Evolutionary conservation across 2,329 filamentous ascomycete genomes (phyloP).

Genomic region (Pleurostoma richardsiae): DNA sequence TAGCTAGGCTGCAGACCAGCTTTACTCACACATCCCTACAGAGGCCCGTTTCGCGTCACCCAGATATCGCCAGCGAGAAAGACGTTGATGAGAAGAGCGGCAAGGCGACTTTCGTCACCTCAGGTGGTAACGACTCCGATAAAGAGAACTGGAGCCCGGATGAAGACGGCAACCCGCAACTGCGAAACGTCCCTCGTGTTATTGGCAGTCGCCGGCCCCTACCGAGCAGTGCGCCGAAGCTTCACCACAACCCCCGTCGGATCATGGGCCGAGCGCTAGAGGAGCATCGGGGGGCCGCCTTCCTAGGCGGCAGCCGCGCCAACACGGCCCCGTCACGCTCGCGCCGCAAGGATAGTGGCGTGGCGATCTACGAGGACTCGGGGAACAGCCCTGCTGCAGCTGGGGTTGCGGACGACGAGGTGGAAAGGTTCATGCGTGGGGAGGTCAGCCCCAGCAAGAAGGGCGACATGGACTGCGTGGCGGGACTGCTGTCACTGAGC

Average conservation of each 20-base stretch:
- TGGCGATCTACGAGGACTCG: slow-evolving; percentile 50
- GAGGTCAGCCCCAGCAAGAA: slow-evolving; percentile 66
- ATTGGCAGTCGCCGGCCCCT: slow-evolving; percentile 25
- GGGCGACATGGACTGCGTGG: slow-evolving; percentile 81
- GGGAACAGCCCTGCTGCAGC: slow-evolving; percentile 15
- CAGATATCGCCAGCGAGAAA: slow-evolving; percentile 20
- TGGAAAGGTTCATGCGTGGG: slow-evolving; percentile 68
- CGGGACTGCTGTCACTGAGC: slow-evolving; percentile 81
- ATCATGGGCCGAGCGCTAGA: slow-evolving; percentile 31
- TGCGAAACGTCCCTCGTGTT: slow-evolving; percentile 13
- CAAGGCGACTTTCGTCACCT: slow-evolving; percentile 33
- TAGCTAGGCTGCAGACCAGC: slow-evolving; percentile 52
- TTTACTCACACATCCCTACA: slow-evolving; percentile 19
- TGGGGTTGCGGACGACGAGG: slow-evolving; percentile 48
- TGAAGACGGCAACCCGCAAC: slow-evolving; percentile 35
- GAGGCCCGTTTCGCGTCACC: slow-evolving; percentile 26
- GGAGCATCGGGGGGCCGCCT: slow-evolving; percentile 27
- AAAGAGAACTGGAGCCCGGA: slow-evolving; percentile 84
- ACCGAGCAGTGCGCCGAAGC: slow-evolving; percentile 23
- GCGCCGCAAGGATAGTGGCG: slow-evolving; percentile 20
- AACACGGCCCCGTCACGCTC: slow-evolving; percentile 34
- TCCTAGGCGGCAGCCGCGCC: slow-evolving; percentile 26
- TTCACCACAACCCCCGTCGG: slow-evolving; percentile 31
- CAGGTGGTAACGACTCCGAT: slow-evolving; percentile 70
- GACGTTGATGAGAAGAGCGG: slow-evolving; percentile 32